A percentile compares a stretch with the other conserved stretches of the same genome.
phyloP scores from a whole-genome alignment of 805 yeast species.

The Candida adriatica region DNA sequence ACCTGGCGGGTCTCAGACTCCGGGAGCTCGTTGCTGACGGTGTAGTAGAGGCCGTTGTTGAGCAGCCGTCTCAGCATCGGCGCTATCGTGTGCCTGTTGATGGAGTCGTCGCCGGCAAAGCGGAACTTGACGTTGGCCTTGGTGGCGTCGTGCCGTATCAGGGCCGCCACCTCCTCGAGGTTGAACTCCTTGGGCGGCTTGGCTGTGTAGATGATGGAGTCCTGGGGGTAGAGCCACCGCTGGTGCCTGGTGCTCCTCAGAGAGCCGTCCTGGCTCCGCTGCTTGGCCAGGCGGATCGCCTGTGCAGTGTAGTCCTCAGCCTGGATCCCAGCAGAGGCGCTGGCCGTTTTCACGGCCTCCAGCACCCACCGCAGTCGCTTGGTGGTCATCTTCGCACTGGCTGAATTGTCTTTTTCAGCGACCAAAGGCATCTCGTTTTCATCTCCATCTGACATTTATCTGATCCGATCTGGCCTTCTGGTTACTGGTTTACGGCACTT shows the following conservation, averaged over 20 bases:
- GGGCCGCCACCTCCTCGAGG: slow-evolving; percentile 11
- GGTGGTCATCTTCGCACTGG: neutral
- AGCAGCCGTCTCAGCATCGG: slow-evolving; percentile 13
- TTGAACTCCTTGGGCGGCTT: slow-evolving; percentile 14
- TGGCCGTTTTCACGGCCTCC: slow-evolving; percentile 3
- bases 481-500: neutral
- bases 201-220: slow-evolving; percentile 9
- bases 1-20: neutral
- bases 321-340: neutral
- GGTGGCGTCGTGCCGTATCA: slow-evolving; percentile 10
- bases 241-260: neutral
- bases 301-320: slow-evolving; percentile 1
- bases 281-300: slow-evolving; percentile 2
- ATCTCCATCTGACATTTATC: neutral
- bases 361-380: neutral
- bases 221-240: neutral
- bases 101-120: slow-evolving; percentile 6
- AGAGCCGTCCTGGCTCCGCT: neutral
- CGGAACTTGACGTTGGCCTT: slow-evolving; percentile 10
- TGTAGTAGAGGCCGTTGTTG: slow-evolving; percentile 16
- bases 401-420: neutral
- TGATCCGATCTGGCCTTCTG: neutral
- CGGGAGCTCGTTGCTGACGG: slow-evolving; percentile 3
- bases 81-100: slow-evolving; percentile 7
- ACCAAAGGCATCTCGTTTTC: no score